Percentiles rank a stretch among this genome's conserved stretches.
phyloP scores from a whole-genome alignment of 495 filamentous ascomycete species.

The Tuber magnatum region DNA sequence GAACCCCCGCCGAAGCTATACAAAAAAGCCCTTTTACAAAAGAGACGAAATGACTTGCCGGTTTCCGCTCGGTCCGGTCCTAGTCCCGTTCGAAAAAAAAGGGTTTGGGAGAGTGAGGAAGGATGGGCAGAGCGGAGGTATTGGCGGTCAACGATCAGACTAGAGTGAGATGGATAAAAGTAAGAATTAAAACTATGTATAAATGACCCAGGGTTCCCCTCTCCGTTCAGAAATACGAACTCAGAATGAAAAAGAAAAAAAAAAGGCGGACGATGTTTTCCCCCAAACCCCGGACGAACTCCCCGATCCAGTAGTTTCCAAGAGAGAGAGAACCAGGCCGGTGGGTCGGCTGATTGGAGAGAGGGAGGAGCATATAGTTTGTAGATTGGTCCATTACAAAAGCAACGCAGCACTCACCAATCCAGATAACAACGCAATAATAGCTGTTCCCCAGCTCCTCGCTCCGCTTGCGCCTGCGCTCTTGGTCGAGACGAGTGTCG shows the following conservation, averaged over 20 bases:
- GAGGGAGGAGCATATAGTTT: neutral
- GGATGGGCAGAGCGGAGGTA: neutral
- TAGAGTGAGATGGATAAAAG: neutral
- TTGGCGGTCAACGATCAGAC: neutral
- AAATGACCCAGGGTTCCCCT: neutral
- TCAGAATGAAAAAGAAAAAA: neutral
- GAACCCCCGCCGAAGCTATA: neutral
- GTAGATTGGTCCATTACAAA: neutral
- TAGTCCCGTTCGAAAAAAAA: neutral
- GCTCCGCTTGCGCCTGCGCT: neutral
- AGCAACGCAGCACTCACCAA: neutral
- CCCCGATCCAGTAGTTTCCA: neutral
- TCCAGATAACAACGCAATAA: neutral
- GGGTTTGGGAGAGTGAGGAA: neutral
- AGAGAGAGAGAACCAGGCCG: neutral
- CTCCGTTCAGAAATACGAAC: neutral
- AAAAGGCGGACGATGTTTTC: neutral
- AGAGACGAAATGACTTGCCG: neutral
- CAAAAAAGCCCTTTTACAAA: neutral
- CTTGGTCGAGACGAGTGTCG: slow-evolving; percentile 10
- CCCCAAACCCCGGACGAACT: neutral
- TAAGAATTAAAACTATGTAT: neutral
- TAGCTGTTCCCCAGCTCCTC: neutral
- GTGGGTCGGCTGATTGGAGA: neutral
- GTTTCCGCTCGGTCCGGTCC: neutral